Evolutionary conservation across 78 protist genomes (phyloP), one percentile per base, ranked within the genome.

Genomic region (Cavenderia fasciculata): DNA sequence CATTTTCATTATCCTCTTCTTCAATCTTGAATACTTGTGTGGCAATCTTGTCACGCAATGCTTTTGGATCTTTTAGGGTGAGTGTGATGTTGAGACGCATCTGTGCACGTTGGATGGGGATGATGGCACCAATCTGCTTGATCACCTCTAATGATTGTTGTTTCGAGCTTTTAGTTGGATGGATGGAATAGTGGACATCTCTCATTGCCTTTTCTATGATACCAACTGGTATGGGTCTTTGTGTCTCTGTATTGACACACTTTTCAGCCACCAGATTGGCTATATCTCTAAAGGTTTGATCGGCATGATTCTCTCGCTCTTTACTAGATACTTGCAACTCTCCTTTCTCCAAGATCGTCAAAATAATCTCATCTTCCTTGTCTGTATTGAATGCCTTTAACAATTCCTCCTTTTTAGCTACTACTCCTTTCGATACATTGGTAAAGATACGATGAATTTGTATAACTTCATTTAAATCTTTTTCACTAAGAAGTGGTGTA

Each of bases 381-480:
- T 82, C 89, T 29, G 97, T 93, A 0, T 95, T 95, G 70, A 96
- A 96, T 21, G 75, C 91, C 46, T 84, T 69, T 6, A 57, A 14
- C 23, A 98, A 18, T 18, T 97, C 98, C 40, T 72, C 92, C 61
- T 75, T 76, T 27, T 93, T 95, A 33, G 99, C 98, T 2, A 77
- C 74, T 19, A 61, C 63, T 8, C 99, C 99, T 52, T 96, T 92
- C 21, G 94, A 74, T 46, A 97, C 99, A 57, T 97, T 96, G n/a
- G 75, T 59, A 89, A 96, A 98, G 14, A 98, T 94, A 0, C 76
- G 52, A 63, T 89, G 87, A 7, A 77, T 88, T 71, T 97, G 99
- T 33, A 98, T 82, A 43, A 98, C 99, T 72, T 97, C 98, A 68
- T 96, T 97, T 33, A 98, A 34, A 74, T 97, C 97, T 41, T 86